A percentile compares a stretch with the other conserved stretches of the same genome.
These are phyloP conservation scores for Phytopythium cucurbitacearum DNA, from an alignment of 352 stramenopile genomes.

Conservation along the genomic window DNA sequence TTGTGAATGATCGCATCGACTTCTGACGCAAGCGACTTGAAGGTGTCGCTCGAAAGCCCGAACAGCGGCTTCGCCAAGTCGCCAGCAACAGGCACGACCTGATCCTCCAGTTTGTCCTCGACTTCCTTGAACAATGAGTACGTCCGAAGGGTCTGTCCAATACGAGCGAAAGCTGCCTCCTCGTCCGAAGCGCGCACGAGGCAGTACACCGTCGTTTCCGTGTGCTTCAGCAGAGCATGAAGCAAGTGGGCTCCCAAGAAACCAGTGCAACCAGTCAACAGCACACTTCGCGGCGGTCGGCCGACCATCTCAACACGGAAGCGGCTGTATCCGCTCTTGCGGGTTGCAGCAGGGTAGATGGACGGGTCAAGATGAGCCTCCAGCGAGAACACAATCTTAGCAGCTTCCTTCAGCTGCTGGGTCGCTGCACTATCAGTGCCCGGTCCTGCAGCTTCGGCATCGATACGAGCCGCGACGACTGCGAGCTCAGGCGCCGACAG, in stretches of 20 bases:
- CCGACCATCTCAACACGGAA: slow-evolving; percentile 76
- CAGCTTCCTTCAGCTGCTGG: neutral
- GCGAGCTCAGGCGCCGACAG: slow-evolving; percentile 52
- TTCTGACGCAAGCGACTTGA: slow-evolving; percentile 85
- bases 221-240: slow-evolving; percentile 68
- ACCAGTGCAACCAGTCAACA: slow-evolving; percentile 89
- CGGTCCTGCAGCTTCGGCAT: slow-evolving; percentile 19
- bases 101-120: slow-evolving; percentile 59
- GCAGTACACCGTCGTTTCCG: slow-evolving; percentile 75
- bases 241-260: slow-evolving; percentile 88
- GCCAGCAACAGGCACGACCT: slow-evolving; percentile 57
- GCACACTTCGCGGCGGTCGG: slow-evolving; percentile 66
- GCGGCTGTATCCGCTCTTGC: slow-evolving; percentile 72
- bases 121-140: slow-evolving; percentile 51
- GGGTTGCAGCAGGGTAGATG: slow-evolving; percentile 68
- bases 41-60: slow-evolving; percentile 72
- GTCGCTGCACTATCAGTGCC: slow-evolving; percentile 4
- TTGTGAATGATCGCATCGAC: slow-evolving; percentile 91
- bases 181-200: slow-evolving; percentile 65
- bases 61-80: slow-evolving; percentile 82
- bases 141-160: slow-evolving; percentile 50
- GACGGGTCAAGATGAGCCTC: slow-evolving; percentile 62
- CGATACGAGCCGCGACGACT: slow-evolving; percentile 53
- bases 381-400: slow-evolving; percentile 46
- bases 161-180: slow-evolving; percentile 42